Evolutionary conservation across 805 yeast genomes (phyloP).

Genomic region (Candida krabiensis): DNA sequence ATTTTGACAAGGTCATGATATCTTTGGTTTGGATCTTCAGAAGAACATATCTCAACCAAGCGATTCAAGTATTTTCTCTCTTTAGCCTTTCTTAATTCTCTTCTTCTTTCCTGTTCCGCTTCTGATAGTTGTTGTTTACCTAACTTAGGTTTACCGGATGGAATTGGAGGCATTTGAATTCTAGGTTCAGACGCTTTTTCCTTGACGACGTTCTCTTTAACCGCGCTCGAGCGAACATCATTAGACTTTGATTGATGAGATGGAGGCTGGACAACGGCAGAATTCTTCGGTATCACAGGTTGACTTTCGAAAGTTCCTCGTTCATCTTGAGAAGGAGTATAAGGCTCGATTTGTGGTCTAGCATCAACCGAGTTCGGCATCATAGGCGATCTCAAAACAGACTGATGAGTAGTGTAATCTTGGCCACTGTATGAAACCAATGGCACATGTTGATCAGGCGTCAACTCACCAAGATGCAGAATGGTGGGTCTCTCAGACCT

Average conservation of each 20-base stretch:
- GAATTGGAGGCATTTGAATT: constrained; percentile 30
- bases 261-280: neutral
- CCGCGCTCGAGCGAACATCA: neutral
- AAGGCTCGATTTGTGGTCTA: neutral
- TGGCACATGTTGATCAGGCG: constrained; percentile 3
- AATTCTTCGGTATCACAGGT: neutral
- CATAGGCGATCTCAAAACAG: neutral
- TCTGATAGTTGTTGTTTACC: constrained; percentile 44
- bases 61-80: constrained; percentile 72
- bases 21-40: constrained; percentile 75
- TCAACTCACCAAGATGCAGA: constrained; percentile 19
- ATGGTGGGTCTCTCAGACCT: constrained; percentile 13
- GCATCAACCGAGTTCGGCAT: neutral
- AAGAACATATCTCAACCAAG: constrained; percentile 73
- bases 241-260: neutral
- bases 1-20: constrained; percentile 75
- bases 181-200: neutral
- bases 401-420: neutral
- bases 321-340: neutral
- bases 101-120: constrained; percentile 61
- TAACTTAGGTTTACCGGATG: constrained; percentile 23
- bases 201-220: neutral
- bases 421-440: neutral
- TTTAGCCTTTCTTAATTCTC: constrained; percentile 74
- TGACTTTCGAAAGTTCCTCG: too few species aligned